A percentile compares a stretch with the other conserved stretches of the same genome.
phyloP scores from a whole-genome alignment of 306 rosid genomes.

The Castanopsis chinensis region DNA sequence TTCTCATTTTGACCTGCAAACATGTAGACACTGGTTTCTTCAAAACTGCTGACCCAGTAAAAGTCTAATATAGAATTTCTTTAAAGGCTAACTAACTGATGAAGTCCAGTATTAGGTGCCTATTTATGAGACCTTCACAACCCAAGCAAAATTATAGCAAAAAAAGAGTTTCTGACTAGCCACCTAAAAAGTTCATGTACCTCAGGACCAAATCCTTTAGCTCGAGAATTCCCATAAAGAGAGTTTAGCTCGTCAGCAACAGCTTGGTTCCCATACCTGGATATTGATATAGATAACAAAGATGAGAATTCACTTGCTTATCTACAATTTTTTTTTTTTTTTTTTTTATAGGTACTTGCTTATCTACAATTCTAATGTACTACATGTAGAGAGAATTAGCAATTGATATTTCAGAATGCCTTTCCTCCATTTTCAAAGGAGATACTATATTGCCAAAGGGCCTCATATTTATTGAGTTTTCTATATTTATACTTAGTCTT shows the following conservation, averaged over 20 bases:
- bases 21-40: conserved; percentile 4
- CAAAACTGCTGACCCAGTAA: neutral
- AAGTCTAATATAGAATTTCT: neutral
- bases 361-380: neutral
- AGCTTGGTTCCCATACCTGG: conserved; percentile 84
- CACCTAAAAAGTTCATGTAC: conserved; percentile 35
- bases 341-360: neutral
- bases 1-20: conserved; percentile 95
- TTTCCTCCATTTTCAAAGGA: neutral
- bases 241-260: conserved; percentile 65
- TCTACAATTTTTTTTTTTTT: neutral
- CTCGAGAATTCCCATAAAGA: conserved; percentile 76
- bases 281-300: conserved; percentile 25
- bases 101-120: neutral
- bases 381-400: neutral
- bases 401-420: neutral
- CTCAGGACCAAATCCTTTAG: conserved; percentile 92
- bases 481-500: neutral
- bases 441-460: neutral
- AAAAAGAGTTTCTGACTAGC: neutral
- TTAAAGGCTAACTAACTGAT: neutral
- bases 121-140: conserved; percentile 3
- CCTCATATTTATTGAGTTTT: neutral
- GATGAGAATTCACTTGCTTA: conserved; percentile 11
- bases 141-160: neutral